These are phyloP conservation scores for Trypanosoma caninum DNA, from an alignment of 208 protist species.

Conservation along the genomic window DNA sequence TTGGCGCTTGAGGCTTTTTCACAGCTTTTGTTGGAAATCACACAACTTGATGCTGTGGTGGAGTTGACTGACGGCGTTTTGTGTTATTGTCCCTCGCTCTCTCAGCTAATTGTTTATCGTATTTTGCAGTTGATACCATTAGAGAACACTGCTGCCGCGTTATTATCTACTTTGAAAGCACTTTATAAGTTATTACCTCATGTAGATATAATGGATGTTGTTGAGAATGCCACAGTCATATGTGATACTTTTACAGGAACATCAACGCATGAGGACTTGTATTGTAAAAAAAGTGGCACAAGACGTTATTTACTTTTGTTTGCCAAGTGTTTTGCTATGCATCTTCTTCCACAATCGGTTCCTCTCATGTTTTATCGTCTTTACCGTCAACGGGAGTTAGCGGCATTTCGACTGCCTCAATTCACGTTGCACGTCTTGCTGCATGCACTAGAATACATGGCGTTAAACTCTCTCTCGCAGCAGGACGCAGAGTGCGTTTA, in stretches of 20 bases:
- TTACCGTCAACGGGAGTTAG: constrained; percentile 21
- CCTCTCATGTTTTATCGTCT: constrained; percentile 18
- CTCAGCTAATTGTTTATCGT: constrained; percentile 10
- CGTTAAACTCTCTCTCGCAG: background rate
- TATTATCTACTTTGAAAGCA: constrained; percentile 5
- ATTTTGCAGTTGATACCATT: constrained; percentile 14
- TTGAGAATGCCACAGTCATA: constrained; percentile 10
- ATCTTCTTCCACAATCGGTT: constrained; percentile 4
- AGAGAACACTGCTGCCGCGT: background rate
- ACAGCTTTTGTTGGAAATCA: constrained; percentile 2
- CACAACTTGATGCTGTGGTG: constrained; percentile 2
- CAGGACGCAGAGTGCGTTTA: constrained; percentile 9
- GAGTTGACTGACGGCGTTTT: constrained; percentile 12
- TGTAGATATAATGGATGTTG: constrained; percentile 10
- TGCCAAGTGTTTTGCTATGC: constrained; percentile 18
- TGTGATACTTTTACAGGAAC: background rate
- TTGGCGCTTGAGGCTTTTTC: constrained; percentile 12
- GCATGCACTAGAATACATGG: constrained; percentile 11
- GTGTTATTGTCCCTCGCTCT: constrained; percentile 14
- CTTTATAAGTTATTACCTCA: constrained; percentile 25
- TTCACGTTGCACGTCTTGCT: constrained; percentile 14
- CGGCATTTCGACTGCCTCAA: constrained; percentile 17
- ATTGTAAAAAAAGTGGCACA: background rate
- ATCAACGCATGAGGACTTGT: background rate
- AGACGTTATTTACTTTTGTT: background rate